Conservation (phyloP, 108 stramenopile species). For the Conticribra guillardii region DNA sequence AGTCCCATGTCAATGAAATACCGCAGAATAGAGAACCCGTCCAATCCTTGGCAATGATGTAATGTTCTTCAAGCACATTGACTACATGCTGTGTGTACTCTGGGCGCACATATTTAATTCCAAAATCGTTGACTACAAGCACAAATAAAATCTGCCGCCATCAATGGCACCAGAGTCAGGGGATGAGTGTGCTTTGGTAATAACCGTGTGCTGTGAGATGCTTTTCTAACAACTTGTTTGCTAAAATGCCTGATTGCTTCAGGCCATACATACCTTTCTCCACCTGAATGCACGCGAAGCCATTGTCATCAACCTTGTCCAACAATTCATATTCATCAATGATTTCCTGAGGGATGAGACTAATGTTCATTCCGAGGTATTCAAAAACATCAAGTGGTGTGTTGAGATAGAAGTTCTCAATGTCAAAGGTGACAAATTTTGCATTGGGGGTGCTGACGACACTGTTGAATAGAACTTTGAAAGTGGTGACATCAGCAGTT, state of each 20-base stretch:
- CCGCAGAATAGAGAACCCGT: neutral
- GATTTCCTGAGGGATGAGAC: conserved; percentile 32
- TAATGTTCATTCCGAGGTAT: conserved; percentile 40
- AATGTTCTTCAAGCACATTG: conserved; percentile 1
- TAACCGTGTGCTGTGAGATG: conserved; percentile 31
- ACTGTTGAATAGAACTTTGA: conserved; percentile 10
- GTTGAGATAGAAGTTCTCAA: conserved; percentile 57
- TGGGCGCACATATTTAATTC: conserved; percentile 21
- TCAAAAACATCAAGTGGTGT: conserved; percentile 37
- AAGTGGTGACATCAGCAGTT: neutral
- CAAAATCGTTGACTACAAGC: conserved; percentile 48
- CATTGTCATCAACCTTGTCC: conserved; percentile 2
- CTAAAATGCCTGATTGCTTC: conserved; percentile 55
- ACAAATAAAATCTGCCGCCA: conserved; percentile 10
- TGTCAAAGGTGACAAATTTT: conserved; percentile 31
- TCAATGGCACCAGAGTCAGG: conserved; percentile 53
- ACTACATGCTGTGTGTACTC: conserved; percentile 12
- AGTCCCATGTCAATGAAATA: neutral
- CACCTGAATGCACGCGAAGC: conserved; percentile 12
- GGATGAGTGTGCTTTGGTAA: conserved; percentile 23
- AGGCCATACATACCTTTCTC: conserved; percentile 56
- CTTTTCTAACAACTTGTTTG: conserved; percentile 11
- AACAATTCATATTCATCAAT: conserved; percentile 42
- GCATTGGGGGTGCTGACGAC: conserved; percentile 12
- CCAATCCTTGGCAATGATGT: conserved; percentile 4